Evolutionary conservation across 139 green algal species (phyloP).

Genomic region (Coccomyxa sp.): DNA sequence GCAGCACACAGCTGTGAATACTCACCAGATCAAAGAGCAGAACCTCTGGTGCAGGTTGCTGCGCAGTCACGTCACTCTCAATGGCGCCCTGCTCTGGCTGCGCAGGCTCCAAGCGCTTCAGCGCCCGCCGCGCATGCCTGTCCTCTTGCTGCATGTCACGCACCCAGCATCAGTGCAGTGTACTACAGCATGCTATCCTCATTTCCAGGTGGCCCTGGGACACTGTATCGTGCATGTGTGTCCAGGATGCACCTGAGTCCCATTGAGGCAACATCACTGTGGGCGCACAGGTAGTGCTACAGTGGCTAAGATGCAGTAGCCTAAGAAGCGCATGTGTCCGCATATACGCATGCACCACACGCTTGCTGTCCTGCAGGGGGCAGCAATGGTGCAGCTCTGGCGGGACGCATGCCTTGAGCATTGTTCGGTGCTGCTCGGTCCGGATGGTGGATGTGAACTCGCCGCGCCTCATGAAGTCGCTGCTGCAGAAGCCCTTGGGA

Average conservation of each 20-base stretch:
- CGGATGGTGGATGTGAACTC: not conserved
- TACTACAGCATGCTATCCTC: not conserved
- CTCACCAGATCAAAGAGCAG: not conserved
- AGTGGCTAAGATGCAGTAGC: too few relatives aligned
- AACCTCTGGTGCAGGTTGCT: not conserved
- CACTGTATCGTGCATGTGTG: too few relatives aligned
- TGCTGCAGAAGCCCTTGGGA: not conserved
- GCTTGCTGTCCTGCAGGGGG: too few relatives aligned
- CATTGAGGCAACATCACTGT: too few relatives aligned
- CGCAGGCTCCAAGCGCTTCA: not conserved
- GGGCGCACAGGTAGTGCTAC: too few relatives aligned
- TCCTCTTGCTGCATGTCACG: not conserved
- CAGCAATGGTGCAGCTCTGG: not conserved
- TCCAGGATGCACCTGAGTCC: too few relatives aligned
- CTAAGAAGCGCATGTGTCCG: too few relatives aligned
- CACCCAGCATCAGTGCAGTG: not conserved
- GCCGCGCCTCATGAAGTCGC: not conserved
- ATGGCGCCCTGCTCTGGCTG: not conserved
- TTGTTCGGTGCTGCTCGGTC: not conserved
- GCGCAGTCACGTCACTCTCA: too few relatives aligned
- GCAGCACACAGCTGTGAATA: not conserved
- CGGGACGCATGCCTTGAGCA: not conserved
- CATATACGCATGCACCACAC: too few relatives aligned
- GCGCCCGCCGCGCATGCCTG: not conserved
- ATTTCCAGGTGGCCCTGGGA: too few relatives aligned